Evolutionary conservation across 768 basidiomycete species (phyloP).

Genomic region (Tulasnella sp.): DNA sequence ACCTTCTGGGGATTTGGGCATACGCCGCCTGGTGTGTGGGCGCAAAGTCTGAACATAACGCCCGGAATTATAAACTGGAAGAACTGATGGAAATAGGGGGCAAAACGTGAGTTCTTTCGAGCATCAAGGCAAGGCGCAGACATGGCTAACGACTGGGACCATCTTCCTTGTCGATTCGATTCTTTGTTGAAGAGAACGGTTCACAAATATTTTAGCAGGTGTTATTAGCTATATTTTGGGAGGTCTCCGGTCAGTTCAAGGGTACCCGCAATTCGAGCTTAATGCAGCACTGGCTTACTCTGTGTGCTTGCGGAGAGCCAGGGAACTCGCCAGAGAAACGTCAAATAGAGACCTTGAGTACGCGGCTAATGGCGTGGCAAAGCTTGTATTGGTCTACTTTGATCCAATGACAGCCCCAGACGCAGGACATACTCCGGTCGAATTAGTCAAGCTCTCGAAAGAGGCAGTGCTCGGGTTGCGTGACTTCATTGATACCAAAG

Average conservation of each 20-base stretch:
- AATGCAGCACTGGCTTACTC: not conserved
- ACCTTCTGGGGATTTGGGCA: not conserved
- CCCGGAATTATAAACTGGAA: not conserved
- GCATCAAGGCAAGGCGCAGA: no score
- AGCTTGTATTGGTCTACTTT: not conserved
- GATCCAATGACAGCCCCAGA: not conserved
- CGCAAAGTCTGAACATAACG: not conserved
- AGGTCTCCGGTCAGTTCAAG: not conserved
- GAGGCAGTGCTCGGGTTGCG: not conserved
- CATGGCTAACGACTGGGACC: not conserved
- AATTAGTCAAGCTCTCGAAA: not conserved
- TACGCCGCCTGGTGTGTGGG: not conserved
- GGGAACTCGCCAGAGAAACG: not conserved
- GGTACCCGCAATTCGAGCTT: not conserved
- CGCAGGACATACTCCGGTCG: not conserved
- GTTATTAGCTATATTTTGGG: not conserved
- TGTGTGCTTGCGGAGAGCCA: not conserved
- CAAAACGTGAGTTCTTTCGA: not conserved
- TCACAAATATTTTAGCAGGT: not conserved
- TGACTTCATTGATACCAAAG: not conserved
- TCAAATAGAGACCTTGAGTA: not conserved
- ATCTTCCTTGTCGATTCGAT: no score
- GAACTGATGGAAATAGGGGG: not conserved
- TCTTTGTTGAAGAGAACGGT: not conserved
- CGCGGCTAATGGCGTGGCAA: not conserved